These are phyloP conservation scores for Rhodotorula sphaerocarpa DNA, from an alignment of 768 basidiomycete genomes.

Conservation along the genomic window DNA sequence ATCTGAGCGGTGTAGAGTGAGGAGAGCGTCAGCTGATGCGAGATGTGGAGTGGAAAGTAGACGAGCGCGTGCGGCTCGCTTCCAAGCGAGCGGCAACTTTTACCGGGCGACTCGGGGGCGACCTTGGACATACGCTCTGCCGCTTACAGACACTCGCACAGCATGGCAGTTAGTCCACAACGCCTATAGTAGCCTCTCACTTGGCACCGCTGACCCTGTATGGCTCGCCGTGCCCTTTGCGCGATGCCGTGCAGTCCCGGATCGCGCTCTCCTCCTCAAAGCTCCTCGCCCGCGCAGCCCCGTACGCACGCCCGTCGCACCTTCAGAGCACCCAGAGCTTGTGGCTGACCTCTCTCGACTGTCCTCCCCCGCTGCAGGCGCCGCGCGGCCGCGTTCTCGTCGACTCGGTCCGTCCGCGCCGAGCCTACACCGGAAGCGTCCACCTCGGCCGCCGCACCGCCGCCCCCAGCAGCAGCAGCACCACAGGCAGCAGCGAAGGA, in stretches of 20 bases:
- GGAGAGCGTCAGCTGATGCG: too few relatives aligned
- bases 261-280: not conserved
- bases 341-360: not conserved
- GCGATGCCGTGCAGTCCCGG: not conserved
- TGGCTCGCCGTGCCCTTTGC: not conserved
- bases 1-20: too few relatives aligned
- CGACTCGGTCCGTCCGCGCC: constrained; percentile 5
- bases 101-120: too few relatives aligned
- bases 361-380: too few relatives aligned
- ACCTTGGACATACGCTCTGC: not conserved
- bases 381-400: constrained; percentile 1
- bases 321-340: not conserved
- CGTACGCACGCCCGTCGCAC: not conserved
- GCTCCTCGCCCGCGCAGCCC: constrained; percentile 6
- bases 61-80: too few relatives aligned
- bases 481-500: not conserved
- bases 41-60: too few relatives aligned
- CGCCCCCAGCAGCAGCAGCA: constrained; percentile 1
- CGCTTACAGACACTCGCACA: too few relatives aligned
- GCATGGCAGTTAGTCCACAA: constrained; percentile 4
- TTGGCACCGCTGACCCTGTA: not conserved
- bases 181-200: not conserved
- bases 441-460: not conserved
- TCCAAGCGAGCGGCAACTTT: too few relatives aligned
- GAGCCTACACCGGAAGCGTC: constrained; percentile 2